These are phyloP conservation scores for Pseudogymnoascus sp. DNA, from an alignment of 2,329 filamentous ascomycete genomes.

Conservation along the genomic window DNA sequence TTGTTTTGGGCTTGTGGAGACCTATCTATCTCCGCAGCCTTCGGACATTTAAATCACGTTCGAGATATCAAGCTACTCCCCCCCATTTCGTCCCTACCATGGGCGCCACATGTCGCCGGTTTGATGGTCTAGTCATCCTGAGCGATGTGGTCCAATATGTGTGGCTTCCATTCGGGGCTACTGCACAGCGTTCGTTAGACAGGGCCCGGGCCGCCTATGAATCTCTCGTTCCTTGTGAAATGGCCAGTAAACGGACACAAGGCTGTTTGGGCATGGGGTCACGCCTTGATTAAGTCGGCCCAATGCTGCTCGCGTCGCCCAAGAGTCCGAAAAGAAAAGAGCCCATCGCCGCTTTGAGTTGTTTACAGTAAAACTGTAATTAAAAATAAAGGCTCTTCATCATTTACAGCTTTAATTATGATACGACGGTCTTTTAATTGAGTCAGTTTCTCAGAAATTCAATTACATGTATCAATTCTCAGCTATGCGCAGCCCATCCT, in stretches of 20 bases:
- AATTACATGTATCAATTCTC: neutral
- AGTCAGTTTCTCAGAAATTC: neutral
- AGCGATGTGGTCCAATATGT: slow-evolving; percentile 8
- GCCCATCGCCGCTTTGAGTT: neutral
- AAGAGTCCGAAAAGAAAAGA: slow-evolving; percentile 4
- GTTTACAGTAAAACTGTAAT: neutral
- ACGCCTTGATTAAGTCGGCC: slow-evolving; percentile 6
- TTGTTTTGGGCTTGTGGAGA: slow-evolving; percentile 5
- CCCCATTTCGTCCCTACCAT: slow-evolving; percentile 6
- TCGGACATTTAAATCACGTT: neutral
- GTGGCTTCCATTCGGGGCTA: slow-evolving; percentile 3
- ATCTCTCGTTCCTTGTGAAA: slow-evolving; percentile 3
- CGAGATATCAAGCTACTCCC: neutral
- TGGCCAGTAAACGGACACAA: neutral
- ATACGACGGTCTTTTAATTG: neutral
- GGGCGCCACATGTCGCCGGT: slow-evolving; percentile 2
- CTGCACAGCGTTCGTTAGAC: slow-evolving; percentile 5
- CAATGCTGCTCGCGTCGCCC: slow-evolving; percentile 3
- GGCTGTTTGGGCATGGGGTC: slow-evolving; percentile 4
- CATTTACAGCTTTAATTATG: neutral
- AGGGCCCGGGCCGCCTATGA: slow-evolving; percentile 3
- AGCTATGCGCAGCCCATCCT: neutral
- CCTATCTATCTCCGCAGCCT: neutral
- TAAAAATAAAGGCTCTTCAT: neutral
- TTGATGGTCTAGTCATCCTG: slow-evolving; percentile 3